Base-by-base conservation (phyloP, 2,329 filamentous ascomycete species). In the Graphium sp. region DNA sequence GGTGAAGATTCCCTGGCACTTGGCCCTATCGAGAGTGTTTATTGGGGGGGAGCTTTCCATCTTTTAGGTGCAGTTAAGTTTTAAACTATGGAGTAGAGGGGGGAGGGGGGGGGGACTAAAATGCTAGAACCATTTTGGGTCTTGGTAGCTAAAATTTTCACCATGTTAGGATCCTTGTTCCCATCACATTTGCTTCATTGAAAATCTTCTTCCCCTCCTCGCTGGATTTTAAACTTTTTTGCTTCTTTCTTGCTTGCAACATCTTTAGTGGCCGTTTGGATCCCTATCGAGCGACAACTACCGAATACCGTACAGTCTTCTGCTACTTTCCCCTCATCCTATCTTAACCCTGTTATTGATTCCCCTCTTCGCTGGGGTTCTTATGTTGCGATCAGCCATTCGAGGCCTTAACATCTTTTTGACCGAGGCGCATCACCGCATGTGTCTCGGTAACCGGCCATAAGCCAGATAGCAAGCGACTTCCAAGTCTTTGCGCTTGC, bases 401-500 rank as follows among this genome's bases (percentile, higher is more conserved):
- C 20, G 20, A 22, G 22, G 23, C 34, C 25, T 35, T 34, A 37
- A 28, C 36, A 31, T 26, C 31, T 8, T 28, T 29, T 33, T 35
- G 30, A 40, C 46, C 20, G 26, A 29, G 50, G 50, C 54, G 44
- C 53, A 48, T 45, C 38, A 29, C 28, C 49, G 39, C 38, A 64
- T 65, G 60, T 53, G 58, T 55, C 55, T n/a, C n/a, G n/a, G 42
- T 33, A 33, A 38, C 32, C 39, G 35, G 38, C 48, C 42, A 49
- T 65, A 62, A 49, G 39, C 44, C 38, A 32, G 43, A 38, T 52
- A 49, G 63, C 65, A 63, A 52, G 66, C 66, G 66, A 72, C 66
- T 72, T 71, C 41, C 50, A 43, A 65, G 66, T 71, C 66, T 72
- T 72, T 72, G 66, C 66, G 66, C 63, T 70, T 70, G 66, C 62